phyloP scores from a whole-genome alignment of 1,139 yeast species.

The Magnusiomyces sp. region DNA sequence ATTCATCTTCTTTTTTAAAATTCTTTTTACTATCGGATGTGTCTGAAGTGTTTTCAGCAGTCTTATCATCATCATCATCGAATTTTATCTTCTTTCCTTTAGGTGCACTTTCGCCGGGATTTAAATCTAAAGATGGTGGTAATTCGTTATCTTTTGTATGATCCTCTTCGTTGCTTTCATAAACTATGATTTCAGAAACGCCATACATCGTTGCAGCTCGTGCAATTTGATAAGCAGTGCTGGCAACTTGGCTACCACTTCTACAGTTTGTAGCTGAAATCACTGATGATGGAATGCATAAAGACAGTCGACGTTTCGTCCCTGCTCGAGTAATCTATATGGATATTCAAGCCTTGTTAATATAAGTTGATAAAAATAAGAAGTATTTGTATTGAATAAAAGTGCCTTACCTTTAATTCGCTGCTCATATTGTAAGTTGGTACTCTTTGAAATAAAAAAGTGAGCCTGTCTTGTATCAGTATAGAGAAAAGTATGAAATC shows the following conservation, averaged over 20 bases:
- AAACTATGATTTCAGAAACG: constrained; percentile 64
- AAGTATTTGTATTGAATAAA: no score
- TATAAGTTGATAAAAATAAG: no score
- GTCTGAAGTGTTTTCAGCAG: neutral
- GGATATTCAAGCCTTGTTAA: no score
- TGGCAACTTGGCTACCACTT: constrained; percentile 65
- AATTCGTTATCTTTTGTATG: constrained; percentile 25
- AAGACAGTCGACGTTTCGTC: constrained; percentile 9
- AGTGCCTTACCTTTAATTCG: no score
- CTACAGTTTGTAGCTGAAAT: constrained; percentile 46
- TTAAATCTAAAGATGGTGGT: constrained; percentile 18
- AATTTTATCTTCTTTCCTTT: constrained; percentile 23
- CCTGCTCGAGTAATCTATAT: constrained; percentile 2
- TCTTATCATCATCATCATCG: constrained; percentile 15
- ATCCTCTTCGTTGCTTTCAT: constrained; percentile 26
- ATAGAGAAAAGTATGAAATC: no score
- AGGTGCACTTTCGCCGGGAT: neutral
- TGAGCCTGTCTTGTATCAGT: no score
- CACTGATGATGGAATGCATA: constrained; percentile 60
- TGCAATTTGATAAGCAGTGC: constrained; percentile 69
- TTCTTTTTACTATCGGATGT: constrained; percentile 9
- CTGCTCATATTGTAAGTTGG: no score
- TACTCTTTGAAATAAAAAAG: no score
- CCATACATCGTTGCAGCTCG: constrained; percentile 60
- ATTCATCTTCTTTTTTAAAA: constrained; percentile 15